These are phyloP conservation scores for Pestalotiopsis sp. DNA, from an alignment of 2,329 filamentous ascomycete species.

Conservation along the genomic window DNA sequence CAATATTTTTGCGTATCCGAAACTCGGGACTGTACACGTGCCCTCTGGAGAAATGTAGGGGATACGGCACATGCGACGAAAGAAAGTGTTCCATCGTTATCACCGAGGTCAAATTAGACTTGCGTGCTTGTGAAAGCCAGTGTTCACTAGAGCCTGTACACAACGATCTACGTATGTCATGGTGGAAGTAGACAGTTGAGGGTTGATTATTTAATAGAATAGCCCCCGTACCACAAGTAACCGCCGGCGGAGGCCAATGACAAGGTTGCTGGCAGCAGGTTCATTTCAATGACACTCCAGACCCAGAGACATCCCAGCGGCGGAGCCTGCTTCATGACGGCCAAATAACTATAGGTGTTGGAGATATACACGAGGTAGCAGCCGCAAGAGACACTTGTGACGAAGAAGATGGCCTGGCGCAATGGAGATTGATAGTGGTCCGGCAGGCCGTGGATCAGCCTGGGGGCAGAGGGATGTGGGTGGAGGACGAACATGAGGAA, in stretches of 20 bases:
- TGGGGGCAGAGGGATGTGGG: slow-evolving; percentile 48
- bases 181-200: not conserved
- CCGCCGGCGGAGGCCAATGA: slow-evolving; percentile 47
- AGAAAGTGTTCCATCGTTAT: not conserved
- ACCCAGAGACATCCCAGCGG: slow-evolving; percentile 88
- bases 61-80: too few species aligned
- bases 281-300: slow-evolving; percentile 87
- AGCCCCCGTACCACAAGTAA: slow-evolving; percentile 52
- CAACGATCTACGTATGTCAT: too few species aligned
- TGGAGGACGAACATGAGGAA: slow-evolving; percentile 59
- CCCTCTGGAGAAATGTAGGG: too few species aligned
- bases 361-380: slow-evolving; percentile 81
- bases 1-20: not conserved
- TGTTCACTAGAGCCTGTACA: too few species aligned
- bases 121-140: too few species aligned
- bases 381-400: slow-evolving; percentile 60
- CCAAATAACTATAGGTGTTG: slow-evolving; percentile 78
- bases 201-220: slow-evolving; percentile 34
- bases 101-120: not conserved
- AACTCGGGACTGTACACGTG: too few species aligned
- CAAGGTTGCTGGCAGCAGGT: slow-evolving; percentile 63
- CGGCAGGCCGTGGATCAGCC: slow-evolving; percentile 51
- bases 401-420: slow-evolving; percentile 64
- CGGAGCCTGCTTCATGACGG: slow-evolving; percentile 90
- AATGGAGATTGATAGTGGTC: slow-evolving; percentile 44